Evolutionary conservation across 352 stramenopile species (phyloP).

Genomic region (Globisporangium carolinianum): DNA sequence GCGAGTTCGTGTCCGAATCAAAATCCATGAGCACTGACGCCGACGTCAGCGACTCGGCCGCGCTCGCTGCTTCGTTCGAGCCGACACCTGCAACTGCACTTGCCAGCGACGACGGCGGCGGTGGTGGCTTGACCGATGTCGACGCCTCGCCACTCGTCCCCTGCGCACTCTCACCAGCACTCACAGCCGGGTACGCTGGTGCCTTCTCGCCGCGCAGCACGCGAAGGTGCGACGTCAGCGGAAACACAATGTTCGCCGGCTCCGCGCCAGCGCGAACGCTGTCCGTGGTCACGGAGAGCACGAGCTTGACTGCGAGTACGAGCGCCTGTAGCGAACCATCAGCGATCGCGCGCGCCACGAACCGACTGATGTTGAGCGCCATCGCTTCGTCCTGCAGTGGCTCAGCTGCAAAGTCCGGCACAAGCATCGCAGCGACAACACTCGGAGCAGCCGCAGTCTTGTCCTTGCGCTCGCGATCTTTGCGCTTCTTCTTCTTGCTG

Average conservation of each 20-base stretch:
- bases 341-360: conserved; percentile 68
- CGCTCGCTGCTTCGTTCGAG: neutral
- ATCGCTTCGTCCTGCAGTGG: conserved; percentile 46
- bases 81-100: neutral
- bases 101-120: neutral
- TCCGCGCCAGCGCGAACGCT: conserved; percentile 7
- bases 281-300: conserved; percentile 38
- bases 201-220: conserved; percentile 66
- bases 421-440: conserved; percentile 47
- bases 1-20: conserved; percentile 51
- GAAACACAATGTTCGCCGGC: conserved; percentile 24
- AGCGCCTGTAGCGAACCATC: conserved; percentile 73
- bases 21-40: conserved; percentile 44
- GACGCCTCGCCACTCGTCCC: neutral
- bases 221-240: conserved; percentile 59
- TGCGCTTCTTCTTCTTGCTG: conserved; percentile 75
- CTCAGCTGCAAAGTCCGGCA: conserved; percentile 56
- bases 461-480: conserved; percentile 79
- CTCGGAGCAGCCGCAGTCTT: conserved; percentile 23
- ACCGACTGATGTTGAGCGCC: conserved; percentile 58
- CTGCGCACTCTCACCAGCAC: neutral
- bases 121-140: neutral
- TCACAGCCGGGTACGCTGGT: conserved; percentile 26
- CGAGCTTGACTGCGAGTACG: conserved; percentile 63
- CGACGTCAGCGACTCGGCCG: neutral